Percentiles rank a stretch among this genome's conserved stretches.
Evolutionary conservation across 257 asterid genomes (phyloP).

Genomic region (Buddleja alternifolia): DNA sequence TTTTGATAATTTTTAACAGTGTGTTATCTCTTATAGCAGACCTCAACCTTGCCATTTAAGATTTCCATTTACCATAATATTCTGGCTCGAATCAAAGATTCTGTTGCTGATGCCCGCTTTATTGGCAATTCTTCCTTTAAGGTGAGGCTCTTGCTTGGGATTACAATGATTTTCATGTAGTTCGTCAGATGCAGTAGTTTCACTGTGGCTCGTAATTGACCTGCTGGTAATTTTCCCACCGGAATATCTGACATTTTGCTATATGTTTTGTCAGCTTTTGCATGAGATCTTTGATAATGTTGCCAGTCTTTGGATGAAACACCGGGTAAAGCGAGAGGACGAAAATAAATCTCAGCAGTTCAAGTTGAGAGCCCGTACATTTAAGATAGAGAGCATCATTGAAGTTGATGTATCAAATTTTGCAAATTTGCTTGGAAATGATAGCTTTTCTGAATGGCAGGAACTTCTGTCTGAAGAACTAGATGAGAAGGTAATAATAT

Average conservation of each 20-base stretch:
- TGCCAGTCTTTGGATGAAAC: conserved; percentile 73
- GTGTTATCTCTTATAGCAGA: conserved; percentile 35
- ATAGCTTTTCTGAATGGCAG: conserved; percentile 75
- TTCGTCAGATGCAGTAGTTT: neutral
- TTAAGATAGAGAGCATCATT: conserved; percentile 72
- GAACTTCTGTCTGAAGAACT: conserved; percentile 65
- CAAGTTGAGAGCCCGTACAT: conserved; percentile 77
- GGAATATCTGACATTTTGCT: conserved; percentile 25
- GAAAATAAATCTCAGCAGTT: conserved; percentile 55
- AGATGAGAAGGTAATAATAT: conserved; percentile 54
- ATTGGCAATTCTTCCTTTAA: conserved; percentile 58
- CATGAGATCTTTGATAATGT: conserved; percentile 65
- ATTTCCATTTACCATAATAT: conserved; percentile 61
- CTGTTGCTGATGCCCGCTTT: conserved; percentile 60
- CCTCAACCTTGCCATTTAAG: conserved; percentile 53
- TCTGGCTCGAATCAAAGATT: conserved; percentile 58
- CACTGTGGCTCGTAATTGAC: neutral
- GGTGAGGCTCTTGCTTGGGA: conserved; percentile 41
- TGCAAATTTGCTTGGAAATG: conserved; percentile 53
- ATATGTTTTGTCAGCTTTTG: conserved; percentile 53
- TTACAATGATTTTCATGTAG: conserved; percentile 4
- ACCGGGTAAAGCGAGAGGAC: conserved; percentile 51
- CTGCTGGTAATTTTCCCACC: conserved; percentile 19
- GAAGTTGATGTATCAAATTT: conserved; percentile 73
- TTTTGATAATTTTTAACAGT: conserved; percentile 5